Percentiles rank a stretch among this genome's conserved stretches.
Evolutionary conservation across 768 basidiomycete genomes (phyloP).

Genomic region (Suillus fuscotomentosus): DNA sequence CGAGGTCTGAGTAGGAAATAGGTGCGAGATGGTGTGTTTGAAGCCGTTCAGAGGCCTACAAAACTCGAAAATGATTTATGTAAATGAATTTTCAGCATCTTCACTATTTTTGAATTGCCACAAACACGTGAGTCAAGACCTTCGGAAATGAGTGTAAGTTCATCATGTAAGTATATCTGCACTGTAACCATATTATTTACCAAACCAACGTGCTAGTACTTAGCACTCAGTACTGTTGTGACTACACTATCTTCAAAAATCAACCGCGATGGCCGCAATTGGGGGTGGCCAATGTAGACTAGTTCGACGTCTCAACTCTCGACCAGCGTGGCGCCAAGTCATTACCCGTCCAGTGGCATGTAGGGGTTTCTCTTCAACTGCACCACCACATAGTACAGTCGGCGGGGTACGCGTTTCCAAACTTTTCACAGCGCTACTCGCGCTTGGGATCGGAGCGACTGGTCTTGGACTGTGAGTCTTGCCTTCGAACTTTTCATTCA

Average conservation of each 20-base stretch:
- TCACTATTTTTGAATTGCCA: no score
- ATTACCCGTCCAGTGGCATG: neutral
- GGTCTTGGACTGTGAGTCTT: constrained; percentile 41
- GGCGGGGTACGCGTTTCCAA: constrained; percentile 31
- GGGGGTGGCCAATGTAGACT: neutral
- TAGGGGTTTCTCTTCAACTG: constrained; percentile 10
- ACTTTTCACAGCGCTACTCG: constrained; percentile 37
- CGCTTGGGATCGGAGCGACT: constrained; percentile 39
- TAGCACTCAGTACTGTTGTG: neutral
- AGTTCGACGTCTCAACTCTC: neutral
- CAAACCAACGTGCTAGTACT: neutral
- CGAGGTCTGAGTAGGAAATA: no score
- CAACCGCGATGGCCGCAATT: neutral
- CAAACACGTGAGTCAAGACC: no score
- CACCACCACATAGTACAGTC: constrained; percentile 1
- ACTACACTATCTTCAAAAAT: neutral
- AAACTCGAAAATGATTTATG: no score
- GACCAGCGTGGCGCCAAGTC: neutral
- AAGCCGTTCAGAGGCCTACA: no score
- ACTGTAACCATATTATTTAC: neutral
- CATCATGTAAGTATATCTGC: no score
- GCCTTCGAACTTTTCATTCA: neutral
- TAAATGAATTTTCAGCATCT: no score
- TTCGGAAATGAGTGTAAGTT: no score
- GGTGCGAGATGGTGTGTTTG: no score